Percentiles rank a stretch among this genome's conserved stretches.
phyloP scores from a whole-genome alignment of 2,329 filamentous ascomycete species.

The Fusarium dlaminii region DNA sequence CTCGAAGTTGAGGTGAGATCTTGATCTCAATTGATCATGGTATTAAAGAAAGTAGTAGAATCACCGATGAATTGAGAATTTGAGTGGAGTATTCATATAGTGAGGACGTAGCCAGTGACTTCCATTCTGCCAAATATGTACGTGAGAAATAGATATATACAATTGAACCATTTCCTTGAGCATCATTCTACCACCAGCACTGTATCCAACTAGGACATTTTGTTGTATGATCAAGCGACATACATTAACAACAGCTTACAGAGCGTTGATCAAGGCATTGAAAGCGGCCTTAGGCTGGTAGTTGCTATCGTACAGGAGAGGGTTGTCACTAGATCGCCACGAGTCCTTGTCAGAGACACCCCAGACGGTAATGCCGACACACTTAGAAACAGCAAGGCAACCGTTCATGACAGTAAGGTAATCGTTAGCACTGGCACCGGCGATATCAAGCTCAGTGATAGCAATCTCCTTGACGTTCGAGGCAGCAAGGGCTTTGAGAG shows the following conservation, averaged over 20 bases:
- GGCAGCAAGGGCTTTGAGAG: slow-evolving; percentile 62
- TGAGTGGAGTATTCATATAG: rapidly evolving
- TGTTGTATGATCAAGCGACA: too few relatives aligned
- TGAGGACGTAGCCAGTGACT: not conserved
- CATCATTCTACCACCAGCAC: not conserved
- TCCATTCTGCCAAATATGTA: not conserved
- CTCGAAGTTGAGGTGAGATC: not conserved
- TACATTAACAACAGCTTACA: not conserved
- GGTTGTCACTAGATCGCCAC: slow-evolving; percentile 51
- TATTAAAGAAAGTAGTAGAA: not conserved
- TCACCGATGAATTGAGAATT: rapidly evolving
- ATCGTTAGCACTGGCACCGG: slow-evolving; percentile 62
- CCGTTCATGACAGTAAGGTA: slow-evolving; percentile 67
- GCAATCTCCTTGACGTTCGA: slow-evolving; percentile 66
- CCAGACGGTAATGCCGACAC: slow-evolving; percentile 74
- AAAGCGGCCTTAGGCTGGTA: slow-evolving; percentile 64
- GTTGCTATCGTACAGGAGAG: slow-evolving; percentile 63
- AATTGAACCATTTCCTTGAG: not conserved
- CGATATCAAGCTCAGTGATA: slow-evolving; percentile 75
- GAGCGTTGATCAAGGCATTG: slow-evolving; percentile 46
- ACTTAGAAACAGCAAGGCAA: slow-evolving; percentile 67
- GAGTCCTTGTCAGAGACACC: slow-evolving; percentile 56
- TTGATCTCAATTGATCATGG: rapidly evolving
- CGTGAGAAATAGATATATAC: not conserved
- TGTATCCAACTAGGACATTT: too few relatives aligned